Conservation (phyloP, 345 rosid species). For the Boechera retrofracta region DNA sequence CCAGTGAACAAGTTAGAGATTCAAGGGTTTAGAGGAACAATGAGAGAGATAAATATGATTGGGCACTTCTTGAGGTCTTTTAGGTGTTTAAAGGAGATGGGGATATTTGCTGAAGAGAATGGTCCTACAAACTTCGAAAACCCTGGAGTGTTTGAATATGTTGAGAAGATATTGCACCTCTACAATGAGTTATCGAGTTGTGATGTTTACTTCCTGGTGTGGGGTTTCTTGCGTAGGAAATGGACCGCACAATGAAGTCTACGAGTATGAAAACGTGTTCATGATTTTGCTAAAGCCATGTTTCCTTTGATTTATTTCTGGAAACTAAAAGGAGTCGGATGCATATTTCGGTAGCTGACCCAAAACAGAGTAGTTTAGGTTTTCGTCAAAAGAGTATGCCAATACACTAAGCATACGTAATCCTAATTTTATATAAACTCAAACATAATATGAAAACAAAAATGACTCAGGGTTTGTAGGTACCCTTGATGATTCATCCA, state of each 20-base stretch:
- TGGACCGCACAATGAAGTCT: neutral
- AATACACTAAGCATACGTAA: too few species aligned
- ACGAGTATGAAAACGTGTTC: neutral
- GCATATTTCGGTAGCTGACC: neutral
- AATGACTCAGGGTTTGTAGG: too few species aligned
- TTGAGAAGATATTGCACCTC: neutral
- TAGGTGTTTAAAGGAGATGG: conserved; percentile 10
- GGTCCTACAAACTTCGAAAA: neutral
- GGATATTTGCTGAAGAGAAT: neutral
- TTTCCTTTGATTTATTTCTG: too few species aligned
- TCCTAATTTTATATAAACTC: too few species aligned
- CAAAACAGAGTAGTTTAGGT: neutral
- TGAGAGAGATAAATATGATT: conserved; percentile 9
- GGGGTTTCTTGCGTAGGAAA: neutral
- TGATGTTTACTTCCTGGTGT: neutral
- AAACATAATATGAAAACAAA: too few species aligned
- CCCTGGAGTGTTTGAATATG: neutral
- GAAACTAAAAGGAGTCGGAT: neutral
- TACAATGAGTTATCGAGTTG: neutral
- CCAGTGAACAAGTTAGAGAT: neutral
- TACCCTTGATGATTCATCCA: too few species aligned
- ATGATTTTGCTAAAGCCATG: neutral
- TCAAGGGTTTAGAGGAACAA: conserved; percentile 5
- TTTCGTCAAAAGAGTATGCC: too few species aligned
- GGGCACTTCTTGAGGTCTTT: conserved; percentile 9